Percentiles rank a stretch among this genome's conserved stretches.
phyloP scores from a whole-genome alignment of 129 eudicot genomes.

The Saposhnikovia divaricata region DNA sequence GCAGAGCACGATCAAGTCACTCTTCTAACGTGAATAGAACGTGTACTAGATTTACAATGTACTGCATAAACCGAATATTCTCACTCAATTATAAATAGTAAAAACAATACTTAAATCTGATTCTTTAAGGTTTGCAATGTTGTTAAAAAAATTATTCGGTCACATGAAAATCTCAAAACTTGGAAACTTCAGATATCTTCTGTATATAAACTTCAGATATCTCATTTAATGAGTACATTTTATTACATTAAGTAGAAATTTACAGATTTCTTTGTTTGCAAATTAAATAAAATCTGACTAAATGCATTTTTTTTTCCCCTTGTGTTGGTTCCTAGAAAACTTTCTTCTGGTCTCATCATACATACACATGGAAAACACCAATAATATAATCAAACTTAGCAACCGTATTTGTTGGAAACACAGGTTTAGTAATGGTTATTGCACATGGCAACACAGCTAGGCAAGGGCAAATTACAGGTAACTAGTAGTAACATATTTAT shows the following conservation, averaged over 20 bases:
- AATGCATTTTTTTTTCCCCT: no score
- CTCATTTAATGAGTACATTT: no score
- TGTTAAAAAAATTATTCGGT: no score
- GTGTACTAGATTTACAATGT: not conserved
- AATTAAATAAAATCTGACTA: no score
- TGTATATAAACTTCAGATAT: no score
- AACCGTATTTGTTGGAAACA: not conserved
- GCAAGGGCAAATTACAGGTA: not conserved
- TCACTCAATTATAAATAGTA: no score
- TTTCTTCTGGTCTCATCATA: not conserved
- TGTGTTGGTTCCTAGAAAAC: no score
- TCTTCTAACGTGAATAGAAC: not conserved
- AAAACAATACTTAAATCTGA: not conserved
- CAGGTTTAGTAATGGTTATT: not conserved
- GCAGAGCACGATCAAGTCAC: not conserved
- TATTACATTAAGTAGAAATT: no score
- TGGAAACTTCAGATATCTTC: not conserved
- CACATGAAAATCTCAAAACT: no score
- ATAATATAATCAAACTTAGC: not conserved
- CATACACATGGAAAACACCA: not conserved
- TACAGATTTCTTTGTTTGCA: not conserved
- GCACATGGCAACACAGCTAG: conserved; percentile 1
- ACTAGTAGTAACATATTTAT: not conserved
- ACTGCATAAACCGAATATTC: not conserved
- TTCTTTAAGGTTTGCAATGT: not conserved